Evolutionary conservation across 805 yeast genomes (phyloP), one percentile per base, ranked within the genome.

Genomic region (Barnettozyma sucrosica): DNA sequence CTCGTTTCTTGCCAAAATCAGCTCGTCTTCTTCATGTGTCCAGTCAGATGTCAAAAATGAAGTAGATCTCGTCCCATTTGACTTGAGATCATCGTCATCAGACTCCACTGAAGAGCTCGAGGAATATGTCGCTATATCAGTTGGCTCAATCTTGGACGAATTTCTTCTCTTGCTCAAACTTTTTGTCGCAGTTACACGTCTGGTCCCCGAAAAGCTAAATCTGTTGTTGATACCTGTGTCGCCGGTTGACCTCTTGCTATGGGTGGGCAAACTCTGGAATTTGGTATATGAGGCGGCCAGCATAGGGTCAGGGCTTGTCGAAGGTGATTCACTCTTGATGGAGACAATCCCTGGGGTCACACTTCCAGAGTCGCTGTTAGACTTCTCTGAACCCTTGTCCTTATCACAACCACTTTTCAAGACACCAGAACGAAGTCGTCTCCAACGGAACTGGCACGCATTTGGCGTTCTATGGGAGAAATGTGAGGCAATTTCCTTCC

Each of bases 371-470:
- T 46, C 23, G 55, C 41, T 37, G 16, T 9, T 23, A 23, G 41
- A 23, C 18, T 23, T 23, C 18, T 20, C 41, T 23, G 26, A 37
- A 8, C 16, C 19, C 39, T 41, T 46, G 20, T 46, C 49, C 24
- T 30, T 41, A 6, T 24, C 43, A 19, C 51, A 48, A 2, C 54
- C 46, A 18, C 59, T 43, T 49, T 71, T 70, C 44, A 71, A 53
- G 21, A 68, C 65, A 1, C 75, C 75, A 1, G 73, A 68, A 52
- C 69, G 77, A 41, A 81, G 67, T 52, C 96, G 67, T 63, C 96
- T 76, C 96, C 96, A 88, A 56, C 96, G 77, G 61, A 86, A 86
- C 66, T 86, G 95, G 58, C 95, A 86, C 2, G 95, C 95, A 61
- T 86, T 88, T 33, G 95, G 89, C 3, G 96, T 88, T 61, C 96